Percentiles rank a stretch among this genome's conserved stretches.
Conservation (phyloP, 2,329 filamentous ascomycete species). For the Corynespora cassiicola region DNA sequence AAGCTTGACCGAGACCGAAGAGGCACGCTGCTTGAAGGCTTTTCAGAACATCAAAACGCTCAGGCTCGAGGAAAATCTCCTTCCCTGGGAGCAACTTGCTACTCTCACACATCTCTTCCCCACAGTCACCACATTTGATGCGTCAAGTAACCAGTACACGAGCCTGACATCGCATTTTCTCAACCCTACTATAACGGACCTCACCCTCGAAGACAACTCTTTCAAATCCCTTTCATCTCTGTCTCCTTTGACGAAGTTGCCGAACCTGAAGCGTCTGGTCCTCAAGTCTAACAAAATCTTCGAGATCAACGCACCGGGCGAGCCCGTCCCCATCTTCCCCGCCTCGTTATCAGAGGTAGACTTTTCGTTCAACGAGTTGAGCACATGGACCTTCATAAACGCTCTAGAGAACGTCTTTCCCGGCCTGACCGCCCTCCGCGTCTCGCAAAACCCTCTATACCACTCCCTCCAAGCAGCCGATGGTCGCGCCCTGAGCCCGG, state of each 20-base stretch:
- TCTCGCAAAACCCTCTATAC: constrained; percentile 88
- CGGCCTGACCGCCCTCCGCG: constrained; percentile 74
- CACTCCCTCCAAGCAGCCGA: constrained; percentile 56
- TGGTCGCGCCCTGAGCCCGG: constrained; percentile 59
- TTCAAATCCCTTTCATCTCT: constrained; percentile 68
- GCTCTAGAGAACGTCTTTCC: constrained; percentile 72
- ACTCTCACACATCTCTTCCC: constrained; percentile 59
- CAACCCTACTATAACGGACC: constrained; percentile 61
- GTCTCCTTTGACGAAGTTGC: constrained; percentile 64
- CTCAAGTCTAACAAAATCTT: constrained; percentile 80
- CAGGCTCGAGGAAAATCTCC: constrained; percentile 56
- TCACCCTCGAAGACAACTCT: constrained; percentile 76
- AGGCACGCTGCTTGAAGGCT: constrained; percentile 24
- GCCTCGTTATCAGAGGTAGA: constrained; percentile 49
- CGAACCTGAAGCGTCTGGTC: constrained; percentile 56
- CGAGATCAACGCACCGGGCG: constrained; percentile 33
- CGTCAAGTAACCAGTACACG: constrained; percentile 46
- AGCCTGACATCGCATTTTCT: constrained; percentile 47
- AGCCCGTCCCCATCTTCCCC: constrained; percentile 30
- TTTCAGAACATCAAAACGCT: constrained; percentile 52
- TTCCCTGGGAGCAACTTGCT: constrained; percentile 47
- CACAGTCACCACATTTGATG: constrained; percentile 60
- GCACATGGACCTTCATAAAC: constrained; percentile 77
- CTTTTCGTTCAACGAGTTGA: constrained; percentile 53
- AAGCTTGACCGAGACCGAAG: constrained; percentile 28